phyloP scores from a whole-genome alignment of 257 asterid genomes.

The Petrea volubilis region DNA sequence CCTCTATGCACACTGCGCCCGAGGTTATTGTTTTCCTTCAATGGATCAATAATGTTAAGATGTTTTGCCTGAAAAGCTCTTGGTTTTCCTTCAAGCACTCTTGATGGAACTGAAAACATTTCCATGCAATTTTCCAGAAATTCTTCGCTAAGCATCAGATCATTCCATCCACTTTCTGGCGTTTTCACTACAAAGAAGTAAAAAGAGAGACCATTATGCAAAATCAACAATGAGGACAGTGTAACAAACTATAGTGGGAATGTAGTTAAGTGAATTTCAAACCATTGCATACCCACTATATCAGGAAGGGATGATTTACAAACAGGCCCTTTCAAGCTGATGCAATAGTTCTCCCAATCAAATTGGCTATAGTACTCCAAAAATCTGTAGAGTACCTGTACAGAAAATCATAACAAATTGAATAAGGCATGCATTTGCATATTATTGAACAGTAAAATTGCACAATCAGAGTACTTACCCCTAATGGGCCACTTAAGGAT shows the following conservation, averaged over 20 bases:
- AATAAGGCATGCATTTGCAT: slow-evolving; percentile 16
- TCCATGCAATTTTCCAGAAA: slow-evolving; percentile 57
- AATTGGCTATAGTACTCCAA: slow-evolving; percentile 78
- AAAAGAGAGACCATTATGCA: too few relatives aligned
- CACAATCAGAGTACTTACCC: slow-evolving; percentile 56
- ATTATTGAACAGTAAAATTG: too few relatives aligned
- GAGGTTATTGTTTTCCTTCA: slow-evolving; percentile 78
- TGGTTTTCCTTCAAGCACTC: slow-evolving; percentile 44
- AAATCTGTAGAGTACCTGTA: slow-evolving; percentile 72
- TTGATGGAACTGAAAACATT: slow-evolving; percentile 56
- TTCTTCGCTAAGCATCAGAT: slow-evolving; percentile 57
- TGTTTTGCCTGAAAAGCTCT: slow-evolving; percentile 54
- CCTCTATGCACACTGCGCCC: slow-evolving; percentile 96
- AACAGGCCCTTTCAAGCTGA: slow-evolving; percentile 83
- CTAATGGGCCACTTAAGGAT: slow-evolving; percentile 46
- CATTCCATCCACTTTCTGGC: slow-evolving; percentile 42
- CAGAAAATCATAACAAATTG: slow-evolving; percentile 13
- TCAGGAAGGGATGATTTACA: slow-evolving; percentile 55
- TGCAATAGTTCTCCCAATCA: slow-evolving; percentile 80
- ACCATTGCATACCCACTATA: slow-evolving; percentile 58
- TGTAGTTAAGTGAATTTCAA: too few relatives aligned
- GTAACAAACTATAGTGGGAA: background rate
- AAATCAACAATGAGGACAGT: background rate
- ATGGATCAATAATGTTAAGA: slow-evolving; percentile 82
- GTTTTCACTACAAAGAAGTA: slow-evolving; percentile 62